phyloP scores from a whole-genome alignment of 164 flowering plant genomes.

The Vitis rotundifolia region DNA sequence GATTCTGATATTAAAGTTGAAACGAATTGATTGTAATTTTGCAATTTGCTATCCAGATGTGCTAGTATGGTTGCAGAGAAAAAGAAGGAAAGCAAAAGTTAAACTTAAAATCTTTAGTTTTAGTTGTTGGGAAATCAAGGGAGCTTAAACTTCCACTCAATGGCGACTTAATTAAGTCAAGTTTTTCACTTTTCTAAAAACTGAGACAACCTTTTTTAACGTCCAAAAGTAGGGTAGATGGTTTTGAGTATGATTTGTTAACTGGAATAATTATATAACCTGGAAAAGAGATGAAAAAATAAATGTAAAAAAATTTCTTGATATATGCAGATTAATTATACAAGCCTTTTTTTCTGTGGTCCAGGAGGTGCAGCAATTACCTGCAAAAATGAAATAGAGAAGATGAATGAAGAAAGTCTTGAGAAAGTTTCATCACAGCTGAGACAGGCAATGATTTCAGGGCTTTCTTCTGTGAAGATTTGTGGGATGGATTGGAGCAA shows the following conservation, averaged over 20 bases:
- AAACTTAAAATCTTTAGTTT: too few relatives aligned
- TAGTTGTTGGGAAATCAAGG: too few relatives aligned
- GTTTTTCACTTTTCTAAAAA: too few relatives aligned
- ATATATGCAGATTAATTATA: too few relatives aligned
- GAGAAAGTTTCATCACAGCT: slow-evolving; percentile 58
- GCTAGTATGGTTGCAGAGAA: too few relatives aligned
- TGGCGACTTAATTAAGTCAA: too few relatives aligned
- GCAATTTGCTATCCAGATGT: too few relatives aligned
- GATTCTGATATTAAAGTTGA: too few relatives aligned
- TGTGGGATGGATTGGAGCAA: slow-evolving; percentile 95
- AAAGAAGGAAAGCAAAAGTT: too few relatives aligned
- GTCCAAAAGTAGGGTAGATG: background rate
- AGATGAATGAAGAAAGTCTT: slow-evolving; percentile 69
- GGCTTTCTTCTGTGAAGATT: slow-evolving; percentile 30
- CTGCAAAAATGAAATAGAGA: slow-evolving; percentile 83
- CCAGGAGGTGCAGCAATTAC: slow-evolving; percentile 96
- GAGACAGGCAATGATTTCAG: slow-evolving; percentile 57
- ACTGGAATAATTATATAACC: background rate
- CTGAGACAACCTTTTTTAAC: too few relatives aligned
- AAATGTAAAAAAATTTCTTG: background rate
- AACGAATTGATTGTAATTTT: too few relatives aligned
- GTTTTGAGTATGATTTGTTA: background rate
- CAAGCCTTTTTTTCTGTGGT: background rate
- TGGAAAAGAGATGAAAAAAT: background rate
- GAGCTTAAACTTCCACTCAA: too few relatives aligned